Percentiles rank a stretch among this genome's conserved stretches.
Conservation (phyloP, 129 eudicot genomes). For the Helianthus tuberosus region DNA sequence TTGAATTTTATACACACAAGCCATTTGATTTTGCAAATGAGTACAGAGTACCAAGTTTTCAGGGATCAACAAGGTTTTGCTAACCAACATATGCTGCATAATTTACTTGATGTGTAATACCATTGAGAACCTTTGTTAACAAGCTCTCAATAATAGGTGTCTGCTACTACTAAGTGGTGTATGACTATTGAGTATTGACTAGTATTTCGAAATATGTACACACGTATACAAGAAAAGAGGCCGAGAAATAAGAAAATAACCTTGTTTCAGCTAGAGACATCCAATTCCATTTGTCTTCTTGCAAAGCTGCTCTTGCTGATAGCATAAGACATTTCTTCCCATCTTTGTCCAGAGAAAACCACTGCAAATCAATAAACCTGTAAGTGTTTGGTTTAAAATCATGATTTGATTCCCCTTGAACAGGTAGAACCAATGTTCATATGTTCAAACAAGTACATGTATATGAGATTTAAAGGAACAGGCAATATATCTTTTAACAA, state of each 20-base stretch:
- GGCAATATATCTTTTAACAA: background rate
- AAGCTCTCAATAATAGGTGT: background rate
- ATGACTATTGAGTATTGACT: no score
- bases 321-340: conserved; percentile 1
- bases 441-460: background rate
- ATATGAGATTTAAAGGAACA: background rate
- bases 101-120: background rate
- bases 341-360: background rate
- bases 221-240: background rate
- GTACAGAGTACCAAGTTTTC: no score
- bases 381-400: no score
- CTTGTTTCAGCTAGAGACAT: background rate
- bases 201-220: background rate
- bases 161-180: no score
- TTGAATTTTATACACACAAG: no score
- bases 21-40: no score
- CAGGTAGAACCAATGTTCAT: background rate
- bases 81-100: background rate
- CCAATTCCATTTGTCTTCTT: background rate
- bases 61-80: no score
- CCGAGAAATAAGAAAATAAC: background rate
- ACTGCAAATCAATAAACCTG: background rate
- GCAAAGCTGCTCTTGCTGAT: background rate
- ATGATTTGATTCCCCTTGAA: background rate
- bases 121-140: background rate